phyloP scores from a whole-genome alignment of 164 flowering plant genomes.

The Macadamia tetraphylla region DNA sequence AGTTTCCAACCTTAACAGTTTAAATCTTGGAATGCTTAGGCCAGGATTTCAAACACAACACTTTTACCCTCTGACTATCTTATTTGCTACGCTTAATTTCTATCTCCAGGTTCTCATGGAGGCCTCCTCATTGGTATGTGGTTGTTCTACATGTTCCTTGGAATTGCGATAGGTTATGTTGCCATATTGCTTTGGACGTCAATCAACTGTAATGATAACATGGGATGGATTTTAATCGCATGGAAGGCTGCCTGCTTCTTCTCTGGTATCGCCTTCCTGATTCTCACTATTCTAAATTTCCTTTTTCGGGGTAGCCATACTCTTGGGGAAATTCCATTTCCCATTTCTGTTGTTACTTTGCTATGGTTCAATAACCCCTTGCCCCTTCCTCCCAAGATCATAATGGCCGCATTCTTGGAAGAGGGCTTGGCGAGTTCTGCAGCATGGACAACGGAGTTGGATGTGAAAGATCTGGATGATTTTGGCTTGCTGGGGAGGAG shows the following conservation, averaged over 20 bases:
- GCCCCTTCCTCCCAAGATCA: conserved; percentile 12
- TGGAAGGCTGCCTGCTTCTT: conserved; percentile 54
- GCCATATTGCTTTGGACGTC: conserved; percentile 61
- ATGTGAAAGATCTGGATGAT: neutral
- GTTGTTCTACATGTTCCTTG: conserved; percentile 53
- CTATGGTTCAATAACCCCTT: conserved; percentile 52
- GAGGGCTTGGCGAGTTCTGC: neutral
- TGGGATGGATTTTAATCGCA: conserved; percentile 52
- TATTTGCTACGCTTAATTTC: conserved; percentile 62
- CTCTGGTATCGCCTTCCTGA: conserved; percentile 55
- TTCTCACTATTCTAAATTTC: too few species aligned
- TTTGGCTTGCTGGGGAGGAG: neutral
- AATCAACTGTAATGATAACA: conserved; percentile 35
- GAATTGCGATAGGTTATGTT: conserved; percentile 61
- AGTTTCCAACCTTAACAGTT: too few species aligned
- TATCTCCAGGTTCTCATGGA: conserved; percentile 68
- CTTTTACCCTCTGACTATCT: too few species aligned
- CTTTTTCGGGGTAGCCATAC: conserved; percentile 56
- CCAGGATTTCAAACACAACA: too few species aligned
- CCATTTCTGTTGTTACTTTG: conserved; percentile 37
- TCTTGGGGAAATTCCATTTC: conserved; percentile 61
- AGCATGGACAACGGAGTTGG: neutral
- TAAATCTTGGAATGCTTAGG: too few species aligned
- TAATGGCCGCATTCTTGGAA: neutral
- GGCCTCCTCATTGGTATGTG: conserved; percentile 55